These are phyloP conservation scores for Blastomyces emzantsi DNA, from an alignment of 2,329 filamentous ascomycete species.

Conservation along the genomic window DNA sequence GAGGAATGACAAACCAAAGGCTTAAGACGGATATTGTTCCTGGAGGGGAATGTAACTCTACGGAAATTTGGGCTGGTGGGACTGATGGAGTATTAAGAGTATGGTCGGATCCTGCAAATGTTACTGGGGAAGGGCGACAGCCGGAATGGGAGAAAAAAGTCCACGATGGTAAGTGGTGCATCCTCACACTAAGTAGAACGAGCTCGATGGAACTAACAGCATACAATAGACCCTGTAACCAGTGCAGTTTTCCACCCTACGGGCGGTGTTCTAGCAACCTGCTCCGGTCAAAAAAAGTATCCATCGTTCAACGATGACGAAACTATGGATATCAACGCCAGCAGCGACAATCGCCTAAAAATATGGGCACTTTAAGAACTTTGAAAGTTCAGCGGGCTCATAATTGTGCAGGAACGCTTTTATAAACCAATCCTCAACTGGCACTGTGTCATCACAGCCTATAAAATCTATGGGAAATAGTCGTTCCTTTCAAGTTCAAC, in stretches of 20 bases:
- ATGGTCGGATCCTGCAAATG: slow-evolving; percentile 41
- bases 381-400: background rate
- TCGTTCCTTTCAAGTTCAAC: background rate
- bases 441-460: background rate
- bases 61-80: slow-evolving; percentile 53
- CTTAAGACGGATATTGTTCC: slow-evolving; percentile 46
- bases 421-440: background rate
- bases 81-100: slow-evolving; percentile 46
- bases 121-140: slow-evolving; percentile 31
- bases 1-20: slow-evolving; percentile 45
- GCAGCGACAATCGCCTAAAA: slow-evolving; percentile 21
- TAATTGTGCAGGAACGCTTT: background rate
- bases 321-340: background rate
- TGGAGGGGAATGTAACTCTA: slow-evolving; percentile 27
- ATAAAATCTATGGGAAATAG: background rate
- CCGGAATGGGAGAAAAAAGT: slow-evolving; percentile 38
- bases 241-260: slow-evolving; percentile 40
- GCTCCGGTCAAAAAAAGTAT: slow-evolving; percentile 38
- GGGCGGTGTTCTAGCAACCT: slow-evolving; percentile 42
- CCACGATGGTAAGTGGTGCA: slow-evolving; percentile 36
- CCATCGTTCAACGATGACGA: slow-evolving; percentile 15
- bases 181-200: background rate
- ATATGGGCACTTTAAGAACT: slow-evolving; percentile 29
- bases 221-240: slow-evolving; percentile 37
- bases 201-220: slow-evolving; percentile 5